phyloP scores from a whole-genome alignment of 257 asterid species.

The Solanum lignicaule region DNA sequence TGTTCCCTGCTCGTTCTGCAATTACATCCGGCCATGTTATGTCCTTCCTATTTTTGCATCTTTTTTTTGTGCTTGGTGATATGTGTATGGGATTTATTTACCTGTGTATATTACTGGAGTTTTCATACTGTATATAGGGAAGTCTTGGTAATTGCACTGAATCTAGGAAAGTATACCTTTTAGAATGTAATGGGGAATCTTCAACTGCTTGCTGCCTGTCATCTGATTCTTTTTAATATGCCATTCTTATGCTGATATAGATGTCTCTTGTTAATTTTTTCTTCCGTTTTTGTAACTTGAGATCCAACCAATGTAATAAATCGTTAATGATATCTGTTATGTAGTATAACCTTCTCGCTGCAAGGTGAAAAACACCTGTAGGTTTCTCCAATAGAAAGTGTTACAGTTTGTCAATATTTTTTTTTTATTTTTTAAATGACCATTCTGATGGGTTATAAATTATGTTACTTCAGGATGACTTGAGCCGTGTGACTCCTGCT shows the following conservation, averaged over 20 bases:
- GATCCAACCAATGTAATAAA: not conserved
- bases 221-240: not conserved
- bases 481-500: conserved; percentile 39
- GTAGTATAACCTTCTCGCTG: not conserved
- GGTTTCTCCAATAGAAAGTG: not conserved
- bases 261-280: not conserved
- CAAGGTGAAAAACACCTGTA: not conserved
- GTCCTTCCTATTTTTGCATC: not conserved
- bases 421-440: not conserved
- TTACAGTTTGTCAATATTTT: not conserved
- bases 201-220: not conserved
- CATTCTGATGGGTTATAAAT: not conserved
- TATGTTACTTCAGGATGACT: conserved; percentile 53
- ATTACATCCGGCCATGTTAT: not conserved
- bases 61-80: not conserved
- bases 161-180: not conserved
- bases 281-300: not conserved
- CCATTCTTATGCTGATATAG: not conserved
- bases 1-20: not conserved
- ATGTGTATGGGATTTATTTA: not conserved
- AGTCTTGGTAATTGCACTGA: not conserved
- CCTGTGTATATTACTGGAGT: not conserved
- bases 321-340: not conserved
- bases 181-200: not conserved
- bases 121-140: not conserved